Base-by-base conservation (phyloP, 306 rosid genomes). In the Ormosia emarginata region DNA sequence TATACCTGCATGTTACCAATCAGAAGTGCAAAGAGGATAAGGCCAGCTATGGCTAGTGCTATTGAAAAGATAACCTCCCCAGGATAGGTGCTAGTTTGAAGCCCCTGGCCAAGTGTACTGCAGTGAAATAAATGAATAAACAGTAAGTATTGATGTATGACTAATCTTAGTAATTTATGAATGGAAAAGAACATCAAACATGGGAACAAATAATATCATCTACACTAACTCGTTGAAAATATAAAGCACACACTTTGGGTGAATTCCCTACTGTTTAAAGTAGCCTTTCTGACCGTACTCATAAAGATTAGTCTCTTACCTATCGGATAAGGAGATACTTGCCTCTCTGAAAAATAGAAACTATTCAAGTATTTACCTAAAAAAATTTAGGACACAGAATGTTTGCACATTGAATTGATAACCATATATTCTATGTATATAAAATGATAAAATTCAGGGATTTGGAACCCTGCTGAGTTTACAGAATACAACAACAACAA, bases 21-120 rank as follows among this genome's bases (percentile, higher is more conserved):
- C 69, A 93, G 87, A 90, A 93, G 98, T 0, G 97, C 98, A 78
- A 93, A 93, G 81, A 93, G 98, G 83, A 93, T 93, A 77, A 93
- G 94, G 46, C 97, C 98, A 43, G 85, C 72, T 79, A 90, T 87
- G 66, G 97, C 97, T 4, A 93, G 87, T 17, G 93, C 90, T 29
- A 93, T 93, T 70, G 98, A 93, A 87, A 93, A 93, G 79, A 93
- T 86, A 77, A 90, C 94, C 83, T 91, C 98, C 78, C 89, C 87
- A 32, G 94, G 90, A 77, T 89, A 91, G 59, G 94, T 91, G 87
- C 98, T 93, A 57, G 98, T 93, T 81, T 77, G 8, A 71, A 93
- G 97, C 32, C 98, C 98, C 83, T 93, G 98, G 44, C 98, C 97
- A 74, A 93, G 98, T 37, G 98, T 93, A 87, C 98, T 93, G 88